A percentile compares a stretch with the other conserved stretches of the same genome.
Evolutionary conservation across 2,329 filamentous ascomycete genomes (phyloP).

Genomic region (Proliferodiscus dingleyae): DNA sequence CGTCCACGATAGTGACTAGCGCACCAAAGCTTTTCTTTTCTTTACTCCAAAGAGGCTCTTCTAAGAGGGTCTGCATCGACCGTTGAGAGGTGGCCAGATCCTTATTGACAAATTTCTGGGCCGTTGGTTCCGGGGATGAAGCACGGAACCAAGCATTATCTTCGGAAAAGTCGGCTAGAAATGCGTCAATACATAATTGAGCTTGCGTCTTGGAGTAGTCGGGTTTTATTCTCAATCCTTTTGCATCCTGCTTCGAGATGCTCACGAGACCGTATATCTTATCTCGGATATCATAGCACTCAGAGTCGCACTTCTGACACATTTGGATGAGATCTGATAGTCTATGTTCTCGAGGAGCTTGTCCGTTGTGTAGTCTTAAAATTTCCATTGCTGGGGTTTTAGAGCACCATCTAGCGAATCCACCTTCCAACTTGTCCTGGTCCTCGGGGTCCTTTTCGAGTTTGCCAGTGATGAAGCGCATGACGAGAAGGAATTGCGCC

Average conservation of each 20-base stretch:
- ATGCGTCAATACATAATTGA: neutral
- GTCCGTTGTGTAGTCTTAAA: neutral
- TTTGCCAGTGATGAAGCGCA: neutral
- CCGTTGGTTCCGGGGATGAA: neutral
- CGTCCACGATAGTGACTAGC: neutral
- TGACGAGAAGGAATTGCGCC: neutral
- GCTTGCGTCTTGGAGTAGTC: neutral
- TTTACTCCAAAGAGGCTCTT: neutral
- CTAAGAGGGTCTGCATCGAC: neutral
- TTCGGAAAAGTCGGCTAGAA: neutral
- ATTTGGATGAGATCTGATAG: neutral
- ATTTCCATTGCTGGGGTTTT: neutral
- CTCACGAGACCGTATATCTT: slow-evolving; percentile 1
- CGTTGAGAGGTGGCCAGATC: neutral
- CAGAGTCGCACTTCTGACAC: neutral
- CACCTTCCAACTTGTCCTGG: neutral
- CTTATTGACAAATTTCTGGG: neutral
- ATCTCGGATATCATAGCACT: neutral
- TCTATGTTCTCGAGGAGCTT: neutral
- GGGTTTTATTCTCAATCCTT: neutral
- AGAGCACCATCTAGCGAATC: neutral
- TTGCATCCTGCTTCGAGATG: neutral
- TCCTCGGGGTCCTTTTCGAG: neutral
- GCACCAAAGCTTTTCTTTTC: neutral
- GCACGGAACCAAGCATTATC: neutral